These are phyloP conservation scores for Caryopteris hybrid DNA, from an alignment of 305 asterid species.

Conservation along the genomic window DNA sequence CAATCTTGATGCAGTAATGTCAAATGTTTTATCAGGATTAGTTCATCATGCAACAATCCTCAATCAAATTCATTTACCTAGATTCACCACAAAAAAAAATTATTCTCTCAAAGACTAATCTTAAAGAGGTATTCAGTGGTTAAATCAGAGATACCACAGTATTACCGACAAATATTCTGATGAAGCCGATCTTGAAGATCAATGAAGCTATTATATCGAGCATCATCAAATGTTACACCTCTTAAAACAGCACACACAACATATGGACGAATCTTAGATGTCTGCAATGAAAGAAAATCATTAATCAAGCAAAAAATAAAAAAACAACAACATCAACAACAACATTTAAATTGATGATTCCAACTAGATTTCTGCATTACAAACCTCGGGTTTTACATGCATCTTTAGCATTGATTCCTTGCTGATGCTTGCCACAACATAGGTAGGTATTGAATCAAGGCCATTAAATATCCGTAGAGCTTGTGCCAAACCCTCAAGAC, in stretches of 20 bases:
- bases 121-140: neutral
- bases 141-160: conserved; percentile 13
- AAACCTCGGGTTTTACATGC: conserved; percentile 79
- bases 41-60: neutral
- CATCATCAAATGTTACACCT: conserved; percentile 83
- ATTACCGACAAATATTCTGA: conserved; percentile 93
- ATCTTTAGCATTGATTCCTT: conserved; percentile 63
- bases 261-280: conserved; percentile 76
- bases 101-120: neutral
- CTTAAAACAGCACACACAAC: conserved; percentile 96
- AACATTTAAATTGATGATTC: neutral
- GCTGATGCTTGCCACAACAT: conserved; percentile 45
- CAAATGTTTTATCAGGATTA: no score
- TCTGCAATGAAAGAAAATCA: conserved; percentile 43
- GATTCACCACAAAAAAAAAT: neutral
- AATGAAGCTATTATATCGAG: conserved; percentile 85
- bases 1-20: no score
- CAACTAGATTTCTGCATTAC: conserved; percentile 6
- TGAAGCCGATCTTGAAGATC: conserved; percentile 97
- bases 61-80: conserved; percentile 2
- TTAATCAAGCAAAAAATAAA: no score
- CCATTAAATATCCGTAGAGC: conserved; percentile 84
- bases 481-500: conserved; percentile 93
- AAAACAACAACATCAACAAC: neutral
- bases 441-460: conserved; percentile 69